phyloP scores from a whole-genome alignment of 106 monocot genomes.

The Dendrobium catenatum region DNA sequence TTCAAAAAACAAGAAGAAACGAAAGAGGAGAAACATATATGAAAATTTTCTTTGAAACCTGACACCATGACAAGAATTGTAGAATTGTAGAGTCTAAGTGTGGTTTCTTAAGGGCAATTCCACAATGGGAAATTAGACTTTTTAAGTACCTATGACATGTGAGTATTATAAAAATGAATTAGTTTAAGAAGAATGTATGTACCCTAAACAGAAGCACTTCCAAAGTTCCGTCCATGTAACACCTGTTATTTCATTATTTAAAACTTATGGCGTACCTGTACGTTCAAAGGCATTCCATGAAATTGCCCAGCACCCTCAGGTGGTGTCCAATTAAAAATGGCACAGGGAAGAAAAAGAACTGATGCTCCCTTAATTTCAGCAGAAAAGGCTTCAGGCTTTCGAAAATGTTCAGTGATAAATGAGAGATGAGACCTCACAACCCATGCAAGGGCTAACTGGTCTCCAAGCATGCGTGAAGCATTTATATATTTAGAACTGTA shows the following conservation, averaged over 20 bases:
- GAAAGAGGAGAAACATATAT: too few relatives aligned
- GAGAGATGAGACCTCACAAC: slow-evolving; percentile 61
- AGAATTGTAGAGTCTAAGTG: too few relatives aligned
- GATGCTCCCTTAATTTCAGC: slow-evolving; percentile 47
- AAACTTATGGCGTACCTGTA: slow-evolving; percentile 50
- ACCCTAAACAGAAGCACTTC: neutral
- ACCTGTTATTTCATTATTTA: neutral
- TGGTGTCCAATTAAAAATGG: slow-evolving; percentile 93
- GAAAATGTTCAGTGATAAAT: slow-evolving; percentile 43
- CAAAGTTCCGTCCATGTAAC: neutral
- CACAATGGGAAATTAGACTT: too few relatives aligned
- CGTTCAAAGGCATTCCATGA: slow-evolving; percentile 97
- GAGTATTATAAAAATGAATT: neutral
- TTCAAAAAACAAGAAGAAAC: too few relatives aligned
- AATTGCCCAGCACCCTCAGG: slow-evolving; percentile 98
- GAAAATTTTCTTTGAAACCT: too few relatives aligned
- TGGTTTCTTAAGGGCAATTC: too few relatives aligned
- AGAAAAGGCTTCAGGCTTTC: slow-evolving; percentile 44
- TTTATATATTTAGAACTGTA: slow-evolving; percentile 71
- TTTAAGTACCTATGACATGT: too few relatives aligned
- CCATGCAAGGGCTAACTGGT: slow-evolving; percentile 84
- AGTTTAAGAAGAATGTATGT: neutral
- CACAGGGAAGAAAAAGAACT: slow-evolving; percentile 85
- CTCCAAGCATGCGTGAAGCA: slow-evolving; percentile 92
- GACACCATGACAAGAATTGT: too few relatives aligned